Evolutionary conservation across 2,329 filamentous ascomycete genomes (phyloP).

Genomic region (Ascosphaera acerosa): DNA sequence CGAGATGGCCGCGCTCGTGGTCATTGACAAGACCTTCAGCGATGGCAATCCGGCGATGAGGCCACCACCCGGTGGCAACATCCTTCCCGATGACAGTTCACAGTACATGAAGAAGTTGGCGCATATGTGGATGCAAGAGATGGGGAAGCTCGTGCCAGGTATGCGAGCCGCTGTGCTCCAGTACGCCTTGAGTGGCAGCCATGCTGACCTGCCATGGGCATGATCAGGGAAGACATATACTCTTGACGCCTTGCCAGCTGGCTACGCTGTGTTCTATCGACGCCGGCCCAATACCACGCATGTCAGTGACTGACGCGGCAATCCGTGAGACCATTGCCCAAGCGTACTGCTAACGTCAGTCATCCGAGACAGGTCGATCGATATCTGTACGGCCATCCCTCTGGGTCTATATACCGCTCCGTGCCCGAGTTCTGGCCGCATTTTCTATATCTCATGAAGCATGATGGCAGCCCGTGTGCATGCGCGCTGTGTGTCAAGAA

Average conservation of each 20-base stretch:
- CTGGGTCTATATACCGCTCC: constrained; percentile 26
- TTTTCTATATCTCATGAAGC: constrained; percentile 30
- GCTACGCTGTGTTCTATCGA: constrained; percentile 28
- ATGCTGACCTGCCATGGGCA: too few species aligned
- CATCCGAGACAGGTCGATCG: constrained; percentile 7
- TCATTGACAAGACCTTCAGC: constrained; percentile 12
- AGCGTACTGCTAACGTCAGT: too few species aligned
- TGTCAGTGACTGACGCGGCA: too few species aligned
- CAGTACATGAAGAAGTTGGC: constrained; percentile 25
- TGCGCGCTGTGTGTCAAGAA: constrained; percentile 5
- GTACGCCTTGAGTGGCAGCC: too few species aligned
- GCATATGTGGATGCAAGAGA: constrained; percentile 22
- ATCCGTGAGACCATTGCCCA: too few species aligned
- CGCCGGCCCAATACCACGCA: constrained; percentile 15
- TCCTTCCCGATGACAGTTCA: constrained; percentile 14
- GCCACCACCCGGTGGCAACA: constrained; percentile 14
- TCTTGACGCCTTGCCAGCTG: constrained; percentile 27
- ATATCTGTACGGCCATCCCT: constrained; percentile 32
- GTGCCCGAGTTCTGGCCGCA: constrained; percentile 29
- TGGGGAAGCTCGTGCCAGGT: constrained; percentile 16
- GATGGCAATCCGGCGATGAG: constrained; percentile 16
- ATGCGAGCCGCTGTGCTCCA: too few species aligned
- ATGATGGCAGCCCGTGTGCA: constrained; percentile 7
- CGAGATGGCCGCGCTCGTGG: too few species aligned
- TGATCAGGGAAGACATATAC: constrained; percentile 23